A percentile compares a stretch with the other conserved stretches of the same genome.
These are phyloP conservation scores for Suillus subaureus DNA, from an alignment of 768 basidiomycete genomes.

Conservation along the genomic window DNA sequence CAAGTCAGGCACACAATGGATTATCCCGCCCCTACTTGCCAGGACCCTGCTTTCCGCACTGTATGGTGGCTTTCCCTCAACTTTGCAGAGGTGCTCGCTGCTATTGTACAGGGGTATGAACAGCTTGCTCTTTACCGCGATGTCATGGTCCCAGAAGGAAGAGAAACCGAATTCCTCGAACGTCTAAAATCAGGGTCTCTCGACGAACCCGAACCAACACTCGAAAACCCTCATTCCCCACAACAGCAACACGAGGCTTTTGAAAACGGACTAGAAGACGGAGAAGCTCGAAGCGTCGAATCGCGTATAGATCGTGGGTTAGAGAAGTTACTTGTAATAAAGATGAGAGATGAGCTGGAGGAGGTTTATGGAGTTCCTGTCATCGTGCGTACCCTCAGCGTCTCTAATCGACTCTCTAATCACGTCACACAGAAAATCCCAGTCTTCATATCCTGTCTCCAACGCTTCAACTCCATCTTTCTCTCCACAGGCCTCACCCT, in stretches of 20 bases:
- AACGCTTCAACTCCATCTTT: conserved; percentile 73
- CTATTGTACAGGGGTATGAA: conserved; percentile 71
- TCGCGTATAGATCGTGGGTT: conserved; percentile 64
- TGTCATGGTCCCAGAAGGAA: conserved; percentile 55
- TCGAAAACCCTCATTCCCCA: conserved; percentile 13
- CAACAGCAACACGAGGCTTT: conserved; percentile 10
- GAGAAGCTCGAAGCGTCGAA: conserved; percentile 22
- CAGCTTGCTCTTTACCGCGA: conserved; percentile 68
- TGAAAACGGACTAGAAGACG: conserved; percentile 16
- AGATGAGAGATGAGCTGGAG: conserved; percentile 75
- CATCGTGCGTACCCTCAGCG: conserved; percentile 54
- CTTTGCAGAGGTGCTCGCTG: conserved; percentile 63
- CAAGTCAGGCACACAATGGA: conserved; percentile 48
- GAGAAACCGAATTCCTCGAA: conserved; percentile 42
- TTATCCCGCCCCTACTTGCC: conserved; percentile 51
- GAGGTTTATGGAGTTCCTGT: conserved; percentile 79
- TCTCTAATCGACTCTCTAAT: conserved; percentile 1
- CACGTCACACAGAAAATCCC: conserved; percentile 55
- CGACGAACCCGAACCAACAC: not conserved
- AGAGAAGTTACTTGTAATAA: conserved; percentile 62
- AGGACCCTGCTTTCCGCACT: conserved; percentile 57
- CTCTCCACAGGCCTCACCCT: conserved; percentile 66
- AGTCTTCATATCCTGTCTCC: conserved; percentile 75
- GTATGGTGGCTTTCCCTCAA: conserved; percentile 82
- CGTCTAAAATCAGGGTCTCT: conserved; percentile 21